Evolutionary conservation across 1,284 basidiomycete genomes (phyloP), one percentile per base, ranked within the genome.

Genomic region (Tilletia horrida): DNA sequence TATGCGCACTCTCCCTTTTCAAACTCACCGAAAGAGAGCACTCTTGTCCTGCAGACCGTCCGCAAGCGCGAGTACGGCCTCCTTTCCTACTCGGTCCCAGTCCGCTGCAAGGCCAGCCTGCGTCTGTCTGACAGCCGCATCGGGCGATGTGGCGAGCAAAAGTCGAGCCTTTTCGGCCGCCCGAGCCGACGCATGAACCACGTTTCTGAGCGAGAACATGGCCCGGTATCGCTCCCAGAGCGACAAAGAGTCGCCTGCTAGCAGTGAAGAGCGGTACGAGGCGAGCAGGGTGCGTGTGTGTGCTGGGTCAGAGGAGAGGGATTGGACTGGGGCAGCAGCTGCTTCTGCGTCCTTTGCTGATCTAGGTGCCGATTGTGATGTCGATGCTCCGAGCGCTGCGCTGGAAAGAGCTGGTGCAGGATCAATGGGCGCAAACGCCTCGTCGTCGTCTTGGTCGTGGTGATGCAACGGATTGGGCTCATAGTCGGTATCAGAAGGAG

Each of bases 151-250:
- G 7, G 25, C 63, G 27, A 21, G 13, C 14, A 16, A 27, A 9
- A 21, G 29, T 48, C 47, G 55, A 29, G 27, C 27, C 55, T 45
- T 18, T 42, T 68, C 67, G 14, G 57, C 29, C 8, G 31, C 62
- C 18, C 65, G 55, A 16, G 52, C 61, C 8, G 66, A 52, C 18
- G 67, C 72, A 59, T 81, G 77, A 11, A 78, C 79, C 18, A 75
- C 78, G 63, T 81, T 78, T 31, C 96, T 88, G 59, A 99, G 86
- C 0, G 92, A 91, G 81, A 99, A 98, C 96, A 99, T 98, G 50
- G 96, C 95, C 16, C 96, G 88, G 82, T 99, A 99, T 44, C 96
- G 88, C 74, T 93, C 89, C 78, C 98, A 99, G 0, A 99, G 87
- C 0, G 91, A 86, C 0, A 90, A 84, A 3, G 83, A 83, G 2